Base-by-base conservation (phyloP, 2,329 filamentous ascomycete species). In the Xylaria sp. region DNA sequence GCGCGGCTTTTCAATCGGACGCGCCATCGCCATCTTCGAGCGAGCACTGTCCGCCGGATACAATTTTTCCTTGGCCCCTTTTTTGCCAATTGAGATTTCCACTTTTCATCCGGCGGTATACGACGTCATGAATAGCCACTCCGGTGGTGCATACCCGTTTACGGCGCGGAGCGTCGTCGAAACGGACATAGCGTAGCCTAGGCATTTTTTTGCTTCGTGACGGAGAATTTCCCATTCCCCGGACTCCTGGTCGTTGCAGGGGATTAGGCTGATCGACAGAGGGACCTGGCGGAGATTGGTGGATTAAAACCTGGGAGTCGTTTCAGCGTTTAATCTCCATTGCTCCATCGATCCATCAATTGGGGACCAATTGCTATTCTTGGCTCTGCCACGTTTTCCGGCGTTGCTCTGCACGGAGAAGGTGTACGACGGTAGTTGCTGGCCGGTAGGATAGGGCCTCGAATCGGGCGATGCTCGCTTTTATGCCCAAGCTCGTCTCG, bases 201-300 rank as follows among this genome's bases (percentile, higher is more conserved):
- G 19, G 30, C 24, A 36, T 34, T 30, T 8, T 51, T 42, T 32
- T 42, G 32, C 55, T 57, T 42, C 17, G 24, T 34, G 34, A 34
- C 39, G 48, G 59, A 63, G 48, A 50, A 45, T 42, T 32, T 11
- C 27, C 8, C 2, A 24, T 6, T 9, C 36, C 48, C 55, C 30
- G 48, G 48, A 54, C 39, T 21, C 17, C 34, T 57, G 21, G 54
- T 45, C 30, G 60, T 34, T 57, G 59, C 8, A 34, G 59, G 59
- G 59, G 39, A 55, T 17, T n/a, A 55, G 19, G 17, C 6, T 34
- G 39, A 47, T 54, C 19, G 9, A 47, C 51, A 9, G 50, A 34
- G 11, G 9, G 27, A 11, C 36, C 50, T 24, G 17, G 51, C 48
- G 61, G 68, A 64, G 68, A 70, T 70, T 70, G 65, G 65, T 68